These are phyloP conservation scores for Chlamydomonas reinhardtii DNA, from an alignment of 163 green algal genomes.

Conservation along the genomic window DNA sequence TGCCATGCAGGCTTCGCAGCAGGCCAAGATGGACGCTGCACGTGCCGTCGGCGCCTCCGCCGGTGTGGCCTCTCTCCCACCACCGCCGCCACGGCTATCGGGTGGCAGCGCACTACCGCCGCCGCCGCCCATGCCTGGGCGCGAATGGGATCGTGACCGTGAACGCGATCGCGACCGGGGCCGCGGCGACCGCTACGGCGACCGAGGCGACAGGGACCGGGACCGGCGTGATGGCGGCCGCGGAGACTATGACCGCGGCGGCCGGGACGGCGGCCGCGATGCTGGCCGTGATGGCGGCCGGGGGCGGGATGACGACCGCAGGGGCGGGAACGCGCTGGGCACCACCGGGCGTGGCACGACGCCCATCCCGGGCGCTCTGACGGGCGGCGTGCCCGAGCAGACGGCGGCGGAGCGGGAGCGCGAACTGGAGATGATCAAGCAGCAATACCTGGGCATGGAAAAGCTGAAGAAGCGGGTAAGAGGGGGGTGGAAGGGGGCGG, in stretches of 20 bases:
- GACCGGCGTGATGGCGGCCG: conserved; percentile 17
- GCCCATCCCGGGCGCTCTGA: background rate
- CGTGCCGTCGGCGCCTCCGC: background rate
- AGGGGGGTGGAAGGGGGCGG: background rate
- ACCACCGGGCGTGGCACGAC: background rate
- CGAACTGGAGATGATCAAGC: conserved; percentile 85
- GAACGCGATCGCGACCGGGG: conserved; percentile 52
- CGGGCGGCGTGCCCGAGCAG: background rate
- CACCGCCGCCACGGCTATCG: background rate
- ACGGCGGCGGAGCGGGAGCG: conserved; percentile 22
- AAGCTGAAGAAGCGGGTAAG: conserved; percentile 79
- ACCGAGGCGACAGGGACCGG: conserved; percentile 49
- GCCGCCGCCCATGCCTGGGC: background rate
- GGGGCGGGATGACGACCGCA: background rate
- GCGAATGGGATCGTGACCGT: conserved; percentile 39
- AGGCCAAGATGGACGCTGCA: conserved; percentile 38
- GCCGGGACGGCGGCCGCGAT: background rate
- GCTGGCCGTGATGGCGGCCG: conserved; percentile 39
- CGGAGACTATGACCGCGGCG: conserved; percentile 6
- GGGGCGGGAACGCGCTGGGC: background rate
- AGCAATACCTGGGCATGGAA: conserved; percentile 93
- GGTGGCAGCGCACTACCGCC: conserved; percentile 16
- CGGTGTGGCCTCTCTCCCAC: background rate
- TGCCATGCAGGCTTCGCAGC: conserved; percentile 12
- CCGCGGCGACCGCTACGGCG: conserved; percentile 54